A percentile compares a stretch with the other conserved stretches of the same genome.
Conservation (phyloP, 2,329 filamentous ascomycete species). For the Ceratocystis eucalypticola region DNA sequence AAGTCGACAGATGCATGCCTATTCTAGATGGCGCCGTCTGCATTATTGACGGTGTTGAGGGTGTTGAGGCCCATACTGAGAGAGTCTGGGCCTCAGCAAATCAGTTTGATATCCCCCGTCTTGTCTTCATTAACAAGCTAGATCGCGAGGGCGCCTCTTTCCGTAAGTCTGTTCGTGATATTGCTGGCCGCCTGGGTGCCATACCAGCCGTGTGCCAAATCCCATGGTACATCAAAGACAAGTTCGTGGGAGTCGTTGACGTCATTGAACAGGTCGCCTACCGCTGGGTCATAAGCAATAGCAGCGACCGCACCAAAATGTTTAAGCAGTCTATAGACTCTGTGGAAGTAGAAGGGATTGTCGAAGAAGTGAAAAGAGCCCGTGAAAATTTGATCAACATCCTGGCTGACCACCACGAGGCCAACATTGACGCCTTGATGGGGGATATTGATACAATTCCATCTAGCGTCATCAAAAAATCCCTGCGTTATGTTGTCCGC, state of each 20-base stretch:
- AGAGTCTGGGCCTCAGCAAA: slow-evolving; percentile 89
- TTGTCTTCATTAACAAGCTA: slow-evolving; percentile 66
- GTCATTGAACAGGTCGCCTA: slow-evolving; percentile 62
- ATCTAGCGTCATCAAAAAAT: slow-evolving; percentile 51
- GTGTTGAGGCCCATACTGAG: slow-evolving; percentile 93
- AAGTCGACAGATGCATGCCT: slow-evolving; percentile 79
- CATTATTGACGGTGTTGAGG: slow-evolving; percentile 81
- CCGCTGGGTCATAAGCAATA: slow-evolving; percentile 42
- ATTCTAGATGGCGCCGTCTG: slow-evolving; percentile 86
- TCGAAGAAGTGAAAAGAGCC: slow-evolving; percentile 56
- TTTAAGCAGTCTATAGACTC: slow-evolving; percentile 24
- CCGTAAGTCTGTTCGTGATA: slow-evolving; percentile 70
- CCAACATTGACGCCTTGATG: slow-evolving; percentile 71
- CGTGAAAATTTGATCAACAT: slow-evolving; percentile 67
- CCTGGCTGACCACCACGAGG: slow-evolving; percentile 78
- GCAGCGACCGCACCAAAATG: slow-evolving; percentile 30
- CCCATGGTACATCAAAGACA: slow-evolving; percentile 79
- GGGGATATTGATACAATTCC: slow-evolving; percentile 64
- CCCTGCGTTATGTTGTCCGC: slow-evolving; percentile 59
- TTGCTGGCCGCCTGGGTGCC: slow-evolving; percentile 62
- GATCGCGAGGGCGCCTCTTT: slow-evolving; percentile 70
- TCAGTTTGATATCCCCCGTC: slow-evolving; percentile 68
- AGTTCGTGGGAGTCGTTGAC: slow-evolving; percentile 74
- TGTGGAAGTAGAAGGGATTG: slow-evolving; percentile 20
- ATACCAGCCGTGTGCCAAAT: slow-evolving; percentile 92